Base-by-base conservation (phyloP, 1,139 yeast species). In the Hyphopichia wangnamkhiaoensis region DNA sequence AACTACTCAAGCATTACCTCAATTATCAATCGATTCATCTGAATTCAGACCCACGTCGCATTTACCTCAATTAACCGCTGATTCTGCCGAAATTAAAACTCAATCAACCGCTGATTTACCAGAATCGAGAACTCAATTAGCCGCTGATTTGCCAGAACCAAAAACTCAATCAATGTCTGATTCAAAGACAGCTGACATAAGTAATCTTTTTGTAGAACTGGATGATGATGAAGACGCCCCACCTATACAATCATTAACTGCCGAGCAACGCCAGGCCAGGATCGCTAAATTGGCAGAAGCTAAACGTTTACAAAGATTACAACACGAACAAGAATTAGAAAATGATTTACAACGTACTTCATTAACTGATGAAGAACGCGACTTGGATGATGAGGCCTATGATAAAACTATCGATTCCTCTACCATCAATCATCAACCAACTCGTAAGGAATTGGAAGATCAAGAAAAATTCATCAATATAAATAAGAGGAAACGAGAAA, bases 281-380 rank as follows among this genome's bases (percentile, higher is more conserved):
- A 58, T 63, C 21, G 50, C 51, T 12, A 46, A 48, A 30, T 47
- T 63, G 17, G 55, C 59, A 2, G 63, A 54, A 37, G 47, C 45
- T 21, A 62, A 59, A 43, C 49, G 52, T 26, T 50, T 49, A 21
- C 51, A 58, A 37, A 45, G 68, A 21, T 44, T 56, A 35, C 43
- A 46, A 25, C 48, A 52, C 19, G 46, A 52, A 39, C 52, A 58
- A 35, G 44, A 43, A 32, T 53, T 69, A 24, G 63, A 61, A 36
- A 61, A 63, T 2, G 76, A 71, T 37, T 54, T 71, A 17, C 47
- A 70, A 1, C 63, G 52, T 35, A 58, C 60, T 0, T 52, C 76
- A 1, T 50, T 71, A 16, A 66, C 74, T 1, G 77, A 71, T 39
- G 76, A 71, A 44, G 77, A 71, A 43, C 51, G 65, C 17, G 76